A percentile compares a stretch with the other conserved stretches of the same genome.
Evolutionary conservation across 495 filamentous ascomycete species (phyloP).

Genomic region (Neurospora sp.): DNA sequence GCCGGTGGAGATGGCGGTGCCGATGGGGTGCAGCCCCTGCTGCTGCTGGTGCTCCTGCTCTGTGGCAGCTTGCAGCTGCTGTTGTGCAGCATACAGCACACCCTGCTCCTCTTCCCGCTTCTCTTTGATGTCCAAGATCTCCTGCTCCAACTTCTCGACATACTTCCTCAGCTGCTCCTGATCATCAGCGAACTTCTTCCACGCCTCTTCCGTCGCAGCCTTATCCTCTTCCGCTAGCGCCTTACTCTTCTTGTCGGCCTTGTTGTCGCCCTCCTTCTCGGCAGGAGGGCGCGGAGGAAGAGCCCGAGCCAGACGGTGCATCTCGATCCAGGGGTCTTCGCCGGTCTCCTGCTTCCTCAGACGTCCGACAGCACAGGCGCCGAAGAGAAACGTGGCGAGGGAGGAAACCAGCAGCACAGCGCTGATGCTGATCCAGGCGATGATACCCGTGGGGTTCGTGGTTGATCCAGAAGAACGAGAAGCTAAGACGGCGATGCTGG

Average conservation of each 20-base stretch:
- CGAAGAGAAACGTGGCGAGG: neutral
- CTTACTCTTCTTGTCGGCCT: neutral
- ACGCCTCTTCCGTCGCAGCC: constrained; percentile 1
- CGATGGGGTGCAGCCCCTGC: neutral
- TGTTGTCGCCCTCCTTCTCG: neutral
- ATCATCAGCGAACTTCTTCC: constrained; percentile 10
- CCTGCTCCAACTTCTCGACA: constrained; percentile 13
- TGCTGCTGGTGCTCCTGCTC: neutral
- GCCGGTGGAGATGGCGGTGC: neutral
- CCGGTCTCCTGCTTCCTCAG: neutral
- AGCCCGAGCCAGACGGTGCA: constrained; percentile 7
- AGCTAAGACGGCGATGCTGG: constrained; percentile 6
- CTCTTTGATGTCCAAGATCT: constrained; percentile 7
- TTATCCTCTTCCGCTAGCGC: neutral
- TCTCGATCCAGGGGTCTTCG: constrained; percentile 14
- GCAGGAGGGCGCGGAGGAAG: constrained; percentile 6
- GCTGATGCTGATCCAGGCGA: constrained; percentile 6
- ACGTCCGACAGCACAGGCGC: neutral
- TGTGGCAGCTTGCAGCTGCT: neutral
- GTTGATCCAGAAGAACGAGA: constrained; percentile 2
- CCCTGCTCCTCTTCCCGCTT: neutral
- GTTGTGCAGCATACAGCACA: neutral
- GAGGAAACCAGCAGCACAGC: constrained; percentile 1
- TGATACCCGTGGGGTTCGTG: neutral
- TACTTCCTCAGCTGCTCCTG: constrained; percentile 9